Evolutionary conservation across 2,329 filamentous ascomycete species (phyloP).

Genomic region (Pyricularia pennisetigena): DNA sequence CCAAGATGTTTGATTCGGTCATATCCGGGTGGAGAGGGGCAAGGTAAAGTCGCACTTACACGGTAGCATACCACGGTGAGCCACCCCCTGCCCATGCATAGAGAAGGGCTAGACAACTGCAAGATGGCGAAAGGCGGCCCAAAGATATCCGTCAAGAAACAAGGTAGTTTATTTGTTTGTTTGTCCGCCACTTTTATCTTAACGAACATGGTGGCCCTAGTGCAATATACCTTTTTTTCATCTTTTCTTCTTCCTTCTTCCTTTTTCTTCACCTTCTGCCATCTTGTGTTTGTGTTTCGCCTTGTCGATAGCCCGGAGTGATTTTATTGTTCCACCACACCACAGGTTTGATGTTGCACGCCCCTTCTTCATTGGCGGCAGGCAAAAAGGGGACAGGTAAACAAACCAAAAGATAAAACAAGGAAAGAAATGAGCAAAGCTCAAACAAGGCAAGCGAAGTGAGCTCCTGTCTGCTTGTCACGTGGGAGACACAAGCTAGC

Average conservation of each 20-base stretch:
- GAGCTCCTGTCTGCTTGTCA: neutral
- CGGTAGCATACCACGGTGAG: neutral
- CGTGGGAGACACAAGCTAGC: neutral
- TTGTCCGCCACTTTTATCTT: neutral
- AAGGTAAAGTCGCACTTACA: neutral
- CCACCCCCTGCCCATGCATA: neutral
- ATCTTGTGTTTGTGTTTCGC: neutral
- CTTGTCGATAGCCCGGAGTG: neutral
- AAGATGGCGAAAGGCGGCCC: neutral
- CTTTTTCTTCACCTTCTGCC: neutral
- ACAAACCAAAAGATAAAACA: neutral
- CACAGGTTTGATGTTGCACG: neutral
- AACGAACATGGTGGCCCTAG: neutral
- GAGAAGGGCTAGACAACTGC: neutral
- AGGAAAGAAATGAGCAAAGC: neutral
- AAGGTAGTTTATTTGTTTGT: neutral
- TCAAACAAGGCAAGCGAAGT: slow-evolving; percentile 1
- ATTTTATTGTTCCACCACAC: neutral
- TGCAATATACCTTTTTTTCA: neutral
- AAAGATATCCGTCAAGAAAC: neutral
- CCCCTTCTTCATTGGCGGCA: neutral
- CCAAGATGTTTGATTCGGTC: neutral
- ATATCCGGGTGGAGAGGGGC: neutral
- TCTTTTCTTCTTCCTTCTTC: neutral
- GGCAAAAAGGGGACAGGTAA: neutral